These are phyloP conservation scores for Leccinum huronense DNA, from an alignment of 1,284 basidiomycete species.

Conservation along the genomic window DNA sequence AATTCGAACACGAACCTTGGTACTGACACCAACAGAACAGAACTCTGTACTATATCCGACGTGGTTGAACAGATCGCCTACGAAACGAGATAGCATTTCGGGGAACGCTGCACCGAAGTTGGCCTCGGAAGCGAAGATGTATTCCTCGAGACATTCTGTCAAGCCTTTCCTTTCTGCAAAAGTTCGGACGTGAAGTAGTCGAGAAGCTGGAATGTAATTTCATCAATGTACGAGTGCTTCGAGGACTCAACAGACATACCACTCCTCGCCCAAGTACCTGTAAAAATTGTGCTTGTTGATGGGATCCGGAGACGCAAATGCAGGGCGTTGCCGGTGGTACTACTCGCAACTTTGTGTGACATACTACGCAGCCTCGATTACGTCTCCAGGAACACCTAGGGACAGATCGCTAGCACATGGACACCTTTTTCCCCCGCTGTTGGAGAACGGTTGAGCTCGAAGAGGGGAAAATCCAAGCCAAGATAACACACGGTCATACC, in stretches of 20 bases:
- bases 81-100: conserved; percentile 36
- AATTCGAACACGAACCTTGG: conserved; percentile 29
- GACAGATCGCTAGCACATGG: conserved; percentile 42
- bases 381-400: conserved; percentile 39
- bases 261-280: conserved; percentile 30
- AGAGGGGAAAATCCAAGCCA: not conserved
- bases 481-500: conserved; percentile 51
- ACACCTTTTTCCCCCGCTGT: too few species aligned
- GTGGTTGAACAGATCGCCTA: conserved; percentile 39
- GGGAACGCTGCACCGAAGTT: conserved; percentile 28
- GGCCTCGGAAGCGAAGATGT: conserved; percentile 29
- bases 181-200: conserved; percentile 34
- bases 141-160: conserved; percentile 27
- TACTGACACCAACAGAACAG: conserved; percentile 32
- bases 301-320: conserved; percentile 36
- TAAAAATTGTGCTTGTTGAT: conserved; percentile 33
- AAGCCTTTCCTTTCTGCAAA: conserved; percentile 23
- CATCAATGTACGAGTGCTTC: conserved; percentile 3
- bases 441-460: too few species aligned
- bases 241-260: conserved; percentile 18
- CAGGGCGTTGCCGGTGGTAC: conserved; percentile 29
- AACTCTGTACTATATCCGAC: conserved; percentile 39
- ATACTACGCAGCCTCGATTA: conserved; percentile 41
- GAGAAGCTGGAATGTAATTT: conserved; percentile 28
- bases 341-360: conserved; percentile 32